Percentiles rank a stretch among this genome's conserved stretches.
Conservation (phyloP, 139 green algal genomes). For the Chara braunii region DNA sequence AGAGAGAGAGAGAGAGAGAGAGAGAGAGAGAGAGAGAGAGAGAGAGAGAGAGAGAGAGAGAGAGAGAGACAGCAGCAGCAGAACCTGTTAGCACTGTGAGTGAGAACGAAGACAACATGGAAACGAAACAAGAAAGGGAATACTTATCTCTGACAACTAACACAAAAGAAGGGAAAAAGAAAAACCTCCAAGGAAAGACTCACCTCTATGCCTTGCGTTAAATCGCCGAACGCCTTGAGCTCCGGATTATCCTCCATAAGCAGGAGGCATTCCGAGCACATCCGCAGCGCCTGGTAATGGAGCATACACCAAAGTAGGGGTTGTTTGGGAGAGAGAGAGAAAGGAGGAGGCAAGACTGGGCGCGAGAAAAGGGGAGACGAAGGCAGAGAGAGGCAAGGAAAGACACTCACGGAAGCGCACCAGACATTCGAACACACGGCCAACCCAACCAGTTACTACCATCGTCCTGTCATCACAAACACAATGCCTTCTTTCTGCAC, state of each 20-base stretch:
- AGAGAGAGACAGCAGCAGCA: background rate
- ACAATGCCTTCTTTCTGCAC: too few relatives aligned
- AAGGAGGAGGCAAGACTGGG: background rate
- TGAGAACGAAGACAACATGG: too few relatives aligned
- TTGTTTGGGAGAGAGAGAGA: background rate
- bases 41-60: background rate
- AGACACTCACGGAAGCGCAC: too few relatives aligned
- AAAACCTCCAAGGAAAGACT: slow-evolving; percentile 1
- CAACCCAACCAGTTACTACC: too few relatives aligned
- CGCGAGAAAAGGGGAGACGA: background rate
- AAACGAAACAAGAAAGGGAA: background rate
- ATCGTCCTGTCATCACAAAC: too few relatives aligned
- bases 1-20: too few relatives aligned
- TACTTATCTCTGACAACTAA: background rate
- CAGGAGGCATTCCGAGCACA: slow-evolving; percentile 37
- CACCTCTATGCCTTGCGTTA: slow-evolving; percentile 32
- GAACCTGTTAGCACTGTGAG: too few relatives aligned
- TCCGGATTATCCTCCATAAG: slow-evolving; percentile 25
- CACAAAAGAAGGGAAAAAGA: background rate
- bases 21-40: too few relatives aligned
- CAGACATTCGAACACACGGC: too few relatives aligned
- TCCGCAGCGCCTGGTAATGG: slow-evolving; percentile 26
- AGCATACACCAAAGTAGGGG: slow-evolving; percentile 1
- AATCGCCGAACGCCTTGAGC: slow-evolving; percentile 24
- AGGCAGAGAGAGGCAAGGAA: background rate